Conservation (phyloP, 805 yeast species). For the Candida hispaniensis region DNA sequence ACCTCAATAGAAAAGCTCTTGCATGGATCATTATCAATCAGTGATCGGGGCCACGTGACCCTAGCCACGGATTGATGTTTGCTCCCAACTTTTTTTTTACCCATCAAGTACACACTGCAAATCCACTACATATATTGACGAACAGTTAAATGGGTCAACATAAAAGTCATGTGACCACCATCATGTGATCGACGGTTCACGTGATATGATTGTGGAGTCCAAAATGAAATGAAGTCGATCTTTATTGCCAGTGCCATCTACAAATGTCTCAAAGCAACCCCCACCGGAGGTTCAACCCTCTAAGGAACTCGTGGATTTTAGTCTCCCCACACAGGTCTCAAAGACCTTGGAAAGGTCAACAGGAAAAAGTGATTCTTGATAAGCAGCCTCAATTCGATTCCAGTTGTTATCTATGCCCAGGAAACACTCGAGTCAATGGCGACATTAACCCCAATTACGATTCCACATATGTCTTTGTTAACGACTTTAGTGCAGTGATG, state of each 20-base stretch:
- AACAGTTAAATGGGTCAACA: too few relatives aligned
- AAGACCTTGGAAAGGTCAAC: conserved; percentile 74
- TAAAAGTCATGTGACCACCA: too few relatives aligned
- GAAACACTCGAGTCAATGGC: conserved; percentile 56
- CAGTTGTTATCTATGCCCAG: conserved; percentile 63
- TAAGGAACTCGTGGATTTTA: conserved; percentile 56
- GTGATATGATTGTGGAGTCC: too few relatives aligned
- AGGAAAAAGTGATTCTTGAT: conserved; percentile 39
- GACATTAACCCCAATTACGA: conserved; percentile 46
- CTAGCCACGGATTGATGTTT: too few relatives aligned
- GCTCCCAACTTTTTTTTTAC: too few relatives aligned
- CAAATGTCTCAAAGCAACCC: conserved; percentile 46
- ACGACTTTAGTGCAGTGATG: conserved; percentile 63
- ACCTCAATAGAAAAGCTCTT: conserved; percentile 3
- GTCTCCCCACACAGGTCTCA: conserved; percentile 70
- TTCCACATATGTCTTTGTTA: conserved; percentile 48
- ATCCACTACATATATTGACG: too few relatives aligned
- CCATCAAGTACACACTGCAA: too few relatives aligned
- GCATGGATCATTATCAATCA: conserved; percentile 10
- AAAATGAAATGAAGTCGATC: too few relatives aligned
- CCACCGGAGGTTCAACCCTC: conserved; percentile 61
- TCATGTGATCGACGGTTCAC: too few relatives aligned
- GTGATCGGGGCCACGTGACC: conserved; percentile 7
- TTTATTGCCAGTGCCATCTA: too few relatives aligned
- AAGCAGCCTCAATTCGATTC: conserved; percentile 47